These are phyloP conservation scores for Podaxis rugospora DNA, from an alignment of 768 basidiomycete species.

Conservation along the genomic window DNA sequence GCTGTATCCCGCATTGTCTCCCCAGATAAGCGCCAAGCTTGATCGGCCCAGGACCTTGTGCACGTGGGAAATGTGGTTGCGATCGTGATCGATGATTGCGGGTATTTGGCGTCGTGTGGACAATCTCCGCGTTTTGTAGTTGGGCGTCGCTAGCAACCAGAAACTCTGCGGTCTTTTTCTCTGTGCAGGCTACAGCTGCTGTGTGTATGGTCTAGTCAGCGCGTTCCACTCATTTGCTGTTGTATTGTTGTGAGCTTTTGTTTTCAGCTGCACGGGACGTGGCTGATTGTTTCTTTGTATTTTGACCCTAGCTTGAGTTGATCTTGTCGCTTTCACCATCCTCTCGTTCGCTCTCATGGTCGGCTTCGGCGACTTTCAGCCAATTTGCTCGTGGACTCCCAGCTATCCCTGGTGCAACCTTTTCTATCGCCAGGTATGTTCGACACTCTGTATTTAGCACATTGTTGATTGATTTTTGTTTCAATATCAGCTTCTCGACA, in stretches of 20 bases:
- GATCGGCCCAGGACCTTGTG: too few relatives aligned
- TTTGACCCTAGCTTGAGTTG: neutral
- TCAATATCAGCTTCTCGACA: slow-evolving; percentile 32
- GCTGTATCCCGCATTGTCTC: neutral
- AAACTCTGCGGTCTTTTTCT: neutral
- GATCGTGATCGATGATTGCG: neutral
- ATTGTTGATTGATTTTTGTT: neutral
- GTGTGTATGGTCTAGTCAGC: neutral
- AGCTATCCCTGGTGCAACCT: slow-evolving; percentile 94
- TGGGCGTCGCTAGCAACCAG: neutral
- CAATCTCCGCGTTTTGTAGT: neutral
- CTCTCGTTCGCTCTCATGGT: slow-evolving; percentile 26
- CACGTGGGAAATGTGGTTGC: neutral
- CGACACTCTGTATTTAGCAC: slow-evolving; percentile 18
- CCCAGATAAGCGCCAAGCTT: too few relatives aligned
- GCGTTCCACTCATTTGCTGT: neutral
- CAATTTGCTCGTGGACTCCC: slow-evolving; percentile 63
- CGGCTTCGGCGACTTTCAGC: slow-evolving; percentile 69
- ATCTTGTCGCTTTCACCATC: neutral
- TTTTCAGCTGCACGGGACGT: neutral
- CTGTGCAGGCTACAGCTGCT: neutral
- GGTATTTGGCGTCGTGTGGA: neutral
- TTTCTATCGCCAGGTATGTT: slow-evolving; percentile 78
- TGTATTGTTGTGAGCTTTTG: neutral
- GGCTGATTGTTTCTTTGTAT: neutral